Percentiles rank a stretch among this genome's conserved stretches.
phyloP scores from a whole-genome alignment of 805 yeast species.

The Wickerhamomyces hampshirensis region DNA sequence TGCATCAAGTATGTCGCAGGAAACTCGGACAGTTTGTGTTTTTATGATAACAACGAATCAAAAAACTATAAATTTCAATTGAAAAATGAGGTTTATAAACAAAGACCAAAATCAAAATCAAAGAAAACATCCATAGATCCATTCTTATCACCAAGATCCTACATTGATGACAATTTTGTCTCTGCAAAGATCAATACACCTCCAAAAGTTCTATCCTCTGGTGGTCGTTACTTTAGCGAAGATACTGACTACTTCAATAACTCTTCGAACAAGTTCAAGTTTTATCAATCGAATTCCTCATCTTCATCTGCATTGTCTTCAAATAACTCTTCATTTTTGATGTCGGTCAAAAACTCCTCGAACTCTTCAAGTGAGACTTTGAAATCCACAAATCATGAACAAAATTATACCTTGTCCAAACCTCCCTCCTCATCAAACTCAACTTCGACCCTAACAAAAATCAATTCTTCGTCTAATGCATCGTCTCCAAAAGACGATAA shows the following conservation, averaged over 20 bases:
- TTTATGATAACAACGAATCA: slow-evolving; percentile 38
- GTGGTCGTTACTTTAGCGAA: slow-evolving; percentile 23
- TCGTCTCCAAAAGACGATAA: no score
- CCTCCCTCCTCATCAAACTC: slow-evolving; percentile 2
- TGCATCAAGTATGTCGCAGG: slow-evolving; percentile 35
- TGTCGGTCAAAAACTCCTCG: slow-evolving; percentile 5
- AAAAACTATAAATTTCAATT: slow-evolving; percentile 34
- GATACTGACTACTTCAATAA: slow-evolving; percentile 25
- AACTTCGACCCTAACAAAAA: slow-evolving; percentile 2
- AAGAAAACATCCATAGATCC: background rate
- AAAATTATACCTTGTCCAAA: background rate
- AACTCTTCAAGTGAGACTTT: slow-evolving; percentile 5
- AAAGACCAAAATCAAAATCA: slow-evolving; percentile 1
- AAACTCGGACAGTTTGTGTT: slow-evolving; percentile 18
- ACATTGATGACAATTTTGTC: slow-evolving; percentile 14
- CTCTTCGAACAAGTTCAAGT: slow-evolving; percentile 12
- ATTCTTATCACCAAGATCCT: slow-evolving; percentile 1
- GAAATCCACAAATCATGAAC: slow-evolving; percentile 1
- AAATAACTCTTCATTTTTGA: background rate
- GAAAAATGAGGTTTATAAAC: slow-evolving; percentile 12
- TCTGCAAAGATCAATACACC: slow-evolving; percentile 9
- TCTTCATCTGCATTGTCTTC: slow-evolving; percentile 8
- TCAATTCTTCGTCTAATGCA: background rate
- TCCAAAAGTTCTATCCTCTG: slow-evolving; percentile 14
- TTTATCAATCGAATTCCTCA: slow-evolving; percentile 5